Evolutionary conservation across 2,329 filamentous ascomycete species (phyloP), one percentile per base, ranked within the genome.

Genomic region (Arthrobotrys musiformis): DNA sequence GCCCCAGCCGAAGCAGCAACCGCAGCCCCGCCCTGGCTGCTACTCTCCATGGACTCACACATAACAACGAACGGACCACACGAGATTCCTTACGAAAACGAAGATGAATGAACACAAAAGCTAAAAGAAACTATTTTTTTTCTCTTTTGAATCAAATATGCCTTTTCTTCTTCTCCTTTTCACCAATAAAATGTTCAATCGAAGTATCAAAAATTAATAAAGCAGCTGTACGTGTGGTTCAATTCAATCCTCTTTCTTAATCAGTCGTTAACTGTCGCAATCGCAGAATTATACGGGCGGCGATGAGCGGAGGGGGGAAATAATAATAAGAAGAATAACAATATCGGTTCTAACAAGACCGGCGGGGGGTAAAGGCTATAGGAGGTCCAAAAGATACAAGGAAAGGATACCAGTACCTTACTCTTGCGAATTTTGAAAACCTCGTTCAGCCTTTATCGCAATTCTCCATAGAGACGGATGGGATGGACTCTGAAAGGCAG

Each of bases 371-470:
- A 61, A 66, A 58, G 58, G 60, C 66, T 61, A 50, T 54, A 50
- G 28, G 58, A 66, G 66, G 73, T 70, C 42, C 66, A 70, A 70
- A 58, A 48, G 52, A 60, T 61, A 44, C 61, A 77, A 70, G 66
- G 66, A 77, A 77, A 77, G n/a, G 73, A 70, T 70, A 77, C 66
- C 40, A 24, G 54, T 70, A 77, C 66, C 73, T 70, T 77, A 67
- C 30, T 63, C 73, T 70, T 77, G 73, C 60, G 54, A 67, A 40
- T 58, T 58, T 70, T 67, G 66, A 70, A 68, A 54, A 77, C 73
- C 73, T 77, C 73, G 60, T 67, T 77, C 73, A 77, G 52, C 73
- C 73, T 64, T 77, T 70, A 58, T 70, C 73, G 73, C 73, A 77
- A 70, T 67, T 61, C 62, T 77, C 73, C 73, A 77, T 77, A 70